phyloP scores from a whole-genome alignment of 2,329 filamentous ascomycete genomes.

The Thyridium curvatum region DNA sequence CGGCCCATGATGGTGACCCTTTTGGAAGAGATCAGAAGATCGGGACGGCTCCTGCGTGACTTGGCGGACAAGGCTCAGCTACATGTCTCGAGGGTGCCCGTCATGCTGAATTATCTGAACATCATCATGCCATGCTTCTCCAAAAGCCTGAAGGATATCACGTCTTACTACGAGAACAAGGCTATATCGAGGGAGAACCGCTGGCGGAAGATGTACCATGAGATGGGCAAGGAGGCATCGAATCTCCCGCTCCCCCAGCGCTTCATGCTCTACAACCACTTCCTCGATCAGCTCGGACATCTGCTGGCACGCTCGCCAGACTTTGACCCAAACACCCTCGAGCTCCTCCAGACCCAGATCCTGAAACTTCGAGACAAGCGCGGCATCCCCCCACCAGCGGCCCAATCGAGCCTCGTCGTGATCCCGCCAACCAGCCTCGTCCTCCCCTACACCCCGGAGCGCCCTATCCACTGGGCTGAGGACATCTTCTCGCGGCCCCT shows the following conservation, averaged over 20 bases:
- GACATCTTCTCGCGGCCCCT: conserved; percentile 51
- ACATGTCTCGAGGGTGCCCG: conserved; percentile 40
- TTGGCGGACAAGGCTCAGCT: conserved; percentile 48
- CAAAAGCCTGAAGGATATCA: conserved; percentile 47
- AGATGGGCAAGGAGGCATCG: conserved; percentile 44
- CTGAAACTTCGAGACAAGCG: conserved; percentile 46
- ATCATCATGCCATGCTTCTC: conserved; percentile 50
- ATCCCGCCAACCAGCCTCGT: not conserved
- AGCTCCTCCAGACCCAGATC: conserved; percentile 40
- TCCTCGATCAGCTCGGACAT: conserved; percentile 40
- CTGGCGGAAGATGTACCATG: conserved; percentile 54
- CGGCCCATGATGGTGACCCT: conserved; percentile 41
- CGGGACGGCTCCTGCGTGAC: conserved; percentile 42
- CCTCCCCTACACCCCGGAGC: conserved; percentile 14
- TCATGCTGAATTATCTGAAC: conserved; percentile 49
- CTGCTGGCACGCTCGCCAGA: conserved; percentile 44
- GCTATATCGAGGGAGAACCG: conserved; percentile 38
- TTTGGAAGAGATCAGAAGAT: conserved; percentile 38
- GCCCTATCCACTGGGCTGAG: conserved; percentile 48
- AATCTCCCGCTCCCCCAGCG: conserved; percentile 44
- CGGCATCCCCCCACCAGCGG: conserved; percentile 26
- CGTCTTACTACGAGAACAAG: conserved; percentile 42
- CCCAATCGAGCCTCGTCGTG: conserved; percentile 25
- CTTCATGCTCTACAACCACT: conserved; percentile 51
- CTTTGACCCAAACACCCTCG: conserved; percentile 50